Conservation (phyloP, 106 monocot species). For the Allium cepa region DNA sequence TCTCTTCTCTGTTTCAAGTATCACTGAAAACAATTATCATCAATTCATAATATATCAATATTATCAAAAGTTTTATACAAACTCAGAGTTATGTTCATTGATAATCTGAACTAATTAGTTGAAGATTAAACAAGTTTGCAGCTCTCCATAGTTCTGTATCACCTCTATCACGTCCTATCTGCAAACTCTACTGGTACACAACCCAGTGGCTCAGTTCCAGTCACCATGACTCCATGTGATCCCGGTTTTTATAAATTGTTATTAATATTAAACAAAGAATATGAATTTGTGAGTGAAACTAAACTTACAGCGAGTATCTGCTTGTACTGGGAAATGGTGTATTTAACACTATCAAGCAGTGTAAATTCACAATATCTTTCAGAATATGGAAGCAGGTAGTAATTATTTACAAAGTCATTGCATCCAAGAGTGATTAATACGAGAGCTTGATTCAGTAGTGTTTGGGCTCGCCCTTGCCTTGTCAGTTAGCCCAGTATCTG, state of each 20-base stretch:
- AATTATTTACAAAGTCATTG: constrained; percentile 84
- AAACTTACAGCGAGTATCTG: constrained; percentile 48
- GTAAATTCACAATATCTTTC: constrained; percentile 47
- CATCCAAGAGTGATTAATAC: constrained; percentile 71
- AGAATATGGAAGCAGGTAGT: constrained; percentile 64
- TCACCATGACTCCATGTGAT: constrained; percentile 44
- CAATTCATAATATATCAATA: too few species aligned
- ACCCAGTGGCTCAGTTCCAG: constrained; percentile 52
- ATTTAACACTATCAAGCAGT: constrained; percentile 52
- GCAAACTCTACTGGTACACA: constrained; percentile 68
- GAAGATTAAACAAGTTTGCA: constrained; percentile 40
- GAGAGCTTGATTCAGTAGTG: constrained; percentile 39
- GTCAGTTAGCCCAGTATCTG: constrained; percentile 31
- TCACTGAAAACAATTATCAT: too few species aligned
- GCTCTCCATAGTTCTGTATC: constrained; percentile 40
- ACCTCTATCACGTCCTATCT: constrained; percentile 33
- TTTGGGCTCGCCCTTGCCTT: constrained; percentile 19
- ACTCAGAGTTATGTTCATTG: constrained; percentile 26
- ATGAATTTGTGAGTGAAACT: not conserved
- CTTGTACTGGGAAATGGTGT: constrained; percentile 57
- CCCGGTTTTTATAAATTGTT: constrained; percentile 14
- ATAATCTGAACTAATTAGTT: constrained; percentile 29
- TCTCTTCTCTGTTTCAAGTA: too few species aligned
- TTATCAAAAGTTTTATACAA: too few species aligned
- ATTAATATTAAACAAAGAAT: not conserved